Percentiles rank a stretch among this genome's conserved stretches.
Evolutionary conservation across 2,329 filamentous ascomycete genomes (phyloP).

Genomic region (Neospermospora avenae): DNA sequence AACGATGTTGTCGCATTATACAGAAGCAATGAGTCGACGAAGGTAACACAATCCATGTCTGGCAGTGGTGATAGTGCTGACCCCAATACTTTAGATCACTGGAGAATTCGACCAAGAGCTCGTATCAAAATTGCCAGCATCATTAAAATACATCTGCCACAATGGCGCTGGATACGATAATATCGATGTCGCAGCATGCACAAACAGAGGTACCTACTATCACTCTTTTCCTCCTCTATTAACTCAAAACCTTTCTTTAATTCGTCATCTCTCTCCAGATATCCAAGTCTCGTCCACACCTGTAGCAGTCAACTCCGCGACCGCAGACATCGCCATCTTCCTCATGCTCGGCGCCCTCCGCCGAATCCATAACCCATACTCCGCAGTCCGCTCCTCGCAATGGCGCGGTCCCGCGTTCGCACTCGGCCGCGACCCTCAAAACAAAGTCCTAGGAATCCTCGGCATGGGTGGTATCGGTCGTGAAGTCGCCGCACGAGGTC

Average conservation of each 20-base stretch:
- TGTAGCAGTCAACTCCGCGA: constrained; percentile 73
- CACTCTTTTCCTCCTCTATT: not conserved
- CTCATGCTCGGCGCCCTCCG: constrained; percentile 75
- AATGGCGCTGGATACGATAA: constrained; percentile 80
- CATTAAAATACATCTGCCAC: constrained; percentile 55
- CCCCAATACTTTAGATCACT: constrained; percentile 43
- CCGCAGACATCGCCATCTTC: constrained; percentile 76
- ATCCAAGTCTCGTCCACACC: constrained; percentile 75
- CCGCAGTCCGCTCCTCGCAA: constrained; percentile 57
- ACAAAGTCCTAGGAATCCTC: constrained; percentile 73
- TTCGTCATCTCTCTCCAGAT: constrained; percentile 33
- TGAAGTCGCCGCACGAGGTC: constrained; percentile 68
- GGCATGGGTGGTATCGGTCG: constrained; percentile 83
- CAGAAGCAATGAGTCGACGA: constrained; percentile 66
- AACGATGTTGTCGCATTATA: constrained; percentile 64
- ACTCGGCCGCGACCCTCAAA: constrained; percentile 65
- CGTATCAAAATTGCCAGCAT: constrained; percentile 50
- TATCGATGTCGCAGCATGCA: constrained; percentile 69
- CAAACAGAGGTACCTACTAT: constrained; percentile 28
- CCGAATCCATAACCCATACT: constrained; percentile 54
- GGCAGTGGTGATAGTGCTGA: constrained; percentile 1
- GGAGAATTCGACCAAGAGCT: constrained; percentile 69
- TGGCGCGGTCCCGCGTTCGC: constrained; percentile 55
- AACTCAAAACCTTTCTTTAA: no score
- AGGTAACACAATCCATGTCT: constrained; percentile 33